phyloP scores from a whole-genome alignment of 2,329 filamentous ascomycete genomes.

The Cladorrhinum sp. region DNA sequence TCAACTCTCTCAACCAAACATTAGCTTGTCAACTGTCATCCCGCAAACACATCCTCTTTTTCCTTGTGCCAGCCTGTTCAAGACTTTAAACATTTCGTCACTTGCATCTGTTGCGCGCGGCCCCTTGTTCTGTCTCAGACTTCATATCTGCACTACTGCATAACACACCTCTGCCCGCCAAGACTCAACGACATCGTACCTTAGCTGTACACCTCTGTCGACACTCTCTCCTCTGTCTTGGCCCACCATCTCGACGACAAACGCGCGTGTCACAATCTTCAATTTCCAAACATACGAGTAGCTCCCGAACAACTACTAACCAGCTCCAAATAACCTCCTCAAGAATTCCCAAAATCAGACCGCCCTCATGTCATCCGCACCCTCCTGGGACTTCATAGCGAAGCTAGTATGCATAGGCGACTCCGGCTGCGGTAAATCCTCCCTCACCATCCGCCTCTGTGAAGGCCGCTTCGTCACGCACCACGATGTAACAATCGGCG shows the following conservation, averaged over 20 bases:
- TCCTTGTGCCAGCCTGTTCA: background rate
- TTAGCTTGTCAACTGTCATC: constrained; percentile 5
- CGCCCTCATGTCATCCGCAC: constrained; percentile 53
- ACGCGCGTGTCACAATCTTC: background rate
- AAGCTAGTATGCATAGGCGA: constrained; percentile 98
- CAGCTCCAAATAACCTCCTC: background rate
- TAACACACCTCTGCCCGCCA: background rate
- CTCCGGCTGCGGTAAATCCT: constrained; percentile 92
- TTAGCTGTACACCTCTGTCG: background rate
- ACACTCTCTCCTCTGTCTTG: background rate
- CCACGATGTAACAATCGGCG: constrained; percentile 96
- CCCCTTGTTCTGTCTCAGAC: background rate
- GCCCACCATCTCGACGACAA: background rate
- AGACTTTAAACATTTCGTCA: background rate
- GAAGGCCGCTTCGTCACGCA: constrained; percentile 92
- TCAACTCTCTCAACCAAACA: background rate
- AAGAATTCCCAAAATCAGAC: constrained; percentile 5
- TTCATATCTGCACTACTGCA: background rate
- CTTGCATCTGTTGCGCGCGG: background rate
- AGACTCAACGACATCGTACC: background rate
- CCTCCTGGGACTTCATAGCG: constrained; percentile 97
- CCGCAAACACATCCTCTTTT: background rate
- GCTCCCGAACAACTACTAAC: background rate
- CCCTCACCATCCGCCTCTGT: constrained; percentile 90
- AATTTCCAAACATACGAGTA: background rate